phyloP scores from a whole-genome alignment of 139 green algal species.

The Closterium sp. region DNA sequence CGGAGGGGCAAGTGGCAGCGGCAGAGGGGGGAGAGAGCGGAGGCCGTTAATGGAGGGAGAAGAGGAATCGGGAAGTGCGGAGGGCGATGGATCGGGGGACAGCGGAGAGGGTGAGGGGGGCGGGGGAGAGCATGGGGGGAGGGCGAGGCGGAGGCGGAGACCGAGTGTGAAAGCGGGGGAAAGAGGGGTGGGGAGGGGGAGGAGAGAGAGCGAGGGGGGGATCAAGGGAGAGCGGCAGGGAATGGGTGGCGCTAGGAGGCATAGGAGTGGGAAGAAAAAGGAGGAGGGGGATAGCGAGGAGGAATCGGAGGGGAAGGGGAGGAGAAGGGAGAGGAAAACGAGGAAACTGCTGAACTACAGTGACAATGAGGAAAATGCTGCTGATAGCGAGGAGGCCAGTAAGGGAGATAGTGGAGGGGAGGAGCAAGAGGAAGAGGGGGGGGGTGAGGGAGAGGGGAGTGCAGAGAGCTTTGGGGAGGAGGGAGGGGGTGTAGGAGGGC shows the following conservation, averaged over 20 bases:
- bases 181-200: neutral
- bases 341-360: too few relatives aligned
- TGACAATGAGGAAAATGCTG: neutral
- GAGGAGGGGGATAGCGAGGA: neutral
- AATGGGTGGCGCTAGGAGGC: neutral
- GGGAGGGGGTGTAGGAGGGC: neutral
- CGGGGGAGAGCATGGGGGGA: neutral
- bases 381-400: neutral
- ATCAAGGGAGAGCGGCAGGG: neutral
- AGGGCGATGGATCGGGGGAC: neutral
- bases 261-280: neutral
- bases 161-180: neutral
- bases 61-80: neutral
- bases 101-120: too few relatives aligned
- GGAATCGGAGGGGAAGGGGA: too few relatives aligned
- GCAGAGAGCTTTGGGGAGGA: neutral
- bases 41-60: neutral
- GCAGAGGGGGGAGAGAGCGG: neutral
- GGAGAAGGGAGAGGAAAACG: too few relatives aligned
- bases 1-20: too few relatives aligned
- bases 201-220: neutral
- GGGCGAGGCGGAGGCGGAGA: neutral
- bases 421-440: neutral
- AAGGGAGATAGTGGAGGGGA: neutral
- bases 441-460: neutral